Base-by-base conservation (phyloP, 768 basidiomycete species). In the Fistulinella prunicolor region DNA sequence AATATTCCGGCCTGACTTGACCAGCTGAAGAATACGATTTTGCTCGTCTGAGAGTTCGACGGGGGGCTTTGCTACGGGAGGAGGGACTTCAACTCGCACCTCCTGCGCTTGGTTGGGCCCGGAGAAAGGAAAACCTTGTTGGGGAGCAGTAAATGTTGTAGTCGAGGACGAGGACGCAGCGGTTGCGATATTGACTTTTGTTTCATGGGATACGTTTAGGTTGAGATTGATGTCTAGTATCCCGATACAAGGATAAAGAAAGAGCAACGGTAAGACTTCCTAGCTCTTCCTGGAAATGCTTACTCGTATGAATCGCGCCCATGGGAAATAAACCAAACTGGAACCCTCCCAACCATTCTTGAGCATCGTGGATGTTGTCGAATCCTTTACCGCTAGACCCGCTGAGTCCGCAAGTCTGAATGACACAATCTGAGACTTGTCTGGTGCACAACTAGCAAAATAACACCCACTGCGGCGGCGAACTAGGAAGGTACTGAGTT, bases 1-100 rank as follows among this genome's bases (percentile, higher is more conserved):
- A 23, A 87, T 73, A 50, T 75, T 86, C 51, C 73, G 64, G 1
- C 80, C 80, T 6, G 71, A 69, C 29, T 78, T 71, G 8, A 86
- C 81, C 30, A 72, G 50, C 9, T 63, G 53, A 12, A 81, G 37
- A n/a, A 80, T 68, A 1, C 46, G 20, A 42, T 53, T 58, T 45
- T 81, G 79, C 44, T 80, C 76, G 19, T 63, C 57, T 16, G 68
- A 70, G 43, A 68, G 61, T 13, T 61, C 49, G 20, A 66, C 6
- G 17, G 28, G 16, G 17, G 54, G 59, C 9, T 51, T 49, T n/a
- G 14, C 12, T 12, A 30, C 32, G 16, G 43, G 53, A 20, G 16
- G 46, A 19, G 40, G 20, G 9, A 16, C 38, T 38, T 49, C 5
- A n/a, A 35, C 21, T 38, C 9, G 38, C 17, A 23, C 40, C 28